Conservation (phyloP, 1,284 basidiomycete genomes). For the Marasmius tenuissimus region DNA sequence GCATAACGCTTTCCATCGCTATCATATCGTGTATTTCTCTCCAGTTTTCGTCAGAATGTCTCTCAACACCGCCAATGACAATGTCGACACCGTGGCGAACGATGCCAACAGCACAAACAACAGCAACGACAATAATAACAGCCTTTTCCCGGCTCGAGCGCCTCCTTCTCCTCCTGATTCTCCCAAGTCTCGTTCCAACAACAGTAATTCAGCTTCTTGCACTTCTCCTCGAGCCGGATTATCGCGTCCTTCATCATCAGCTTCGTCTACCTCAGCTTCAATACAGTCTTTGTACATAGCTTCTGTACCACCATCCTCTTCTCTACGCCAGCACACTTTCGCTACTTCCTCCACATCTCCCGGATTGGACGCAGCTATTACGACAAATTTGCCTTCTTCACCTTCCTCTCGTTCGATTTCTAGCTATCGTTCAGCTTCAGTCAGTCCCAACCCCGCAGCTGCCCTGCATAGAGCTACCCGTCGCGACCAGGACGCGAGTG, state of each 20-base stretch:
- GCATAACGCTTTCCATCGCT: constrained; percentile 12
- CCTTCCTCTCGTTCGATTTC: constrained; percentile 6
- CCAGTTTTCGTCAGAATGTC: constrained; percentile 1
- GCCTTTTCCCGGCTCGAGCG: constrained; percentile 1
- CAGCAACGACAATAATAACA: background rate
- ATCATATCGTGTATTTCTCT: constrained; percentile 9
- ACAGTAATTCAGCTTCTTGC: constrained; percentile 5
- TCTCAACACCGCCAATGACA: background rate
- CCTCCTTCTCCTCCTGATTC: constrained; percentile 11
- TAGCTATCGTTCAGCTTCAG: background rate
- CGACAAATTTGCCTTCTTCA: background rate
- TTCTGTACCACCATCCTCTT: constrained; percentile 7
- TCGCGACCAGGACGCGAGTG: constrained; percentile 1
- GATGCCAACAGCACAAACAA: background rate
- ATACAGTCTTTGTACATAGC: constrained; percentile 13
- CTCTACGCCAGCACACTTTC: background rate
- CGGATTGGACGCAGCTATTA: background rate
- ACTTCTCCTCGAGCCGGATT: constrained; percentile 7
- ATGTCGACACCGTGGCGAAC: background rate
- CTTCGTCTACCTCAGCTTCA: constrained; percentile 13
- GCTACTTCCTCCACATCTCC: background rate
- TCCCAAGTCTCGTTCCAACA: background rate
- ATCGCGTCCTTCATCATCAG: constrained; percentile 3
- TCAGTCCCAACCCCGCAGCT: background rate
- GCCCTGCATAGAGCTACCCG: constrained; percentile 3